Percentiles rank a stretch among this genome's conserved stretches.
These are phyloP conservation scores for Crithidia acanthocephali DNA, from an alignment of 208 protist species.

Conservation along the genomic window DNA sequence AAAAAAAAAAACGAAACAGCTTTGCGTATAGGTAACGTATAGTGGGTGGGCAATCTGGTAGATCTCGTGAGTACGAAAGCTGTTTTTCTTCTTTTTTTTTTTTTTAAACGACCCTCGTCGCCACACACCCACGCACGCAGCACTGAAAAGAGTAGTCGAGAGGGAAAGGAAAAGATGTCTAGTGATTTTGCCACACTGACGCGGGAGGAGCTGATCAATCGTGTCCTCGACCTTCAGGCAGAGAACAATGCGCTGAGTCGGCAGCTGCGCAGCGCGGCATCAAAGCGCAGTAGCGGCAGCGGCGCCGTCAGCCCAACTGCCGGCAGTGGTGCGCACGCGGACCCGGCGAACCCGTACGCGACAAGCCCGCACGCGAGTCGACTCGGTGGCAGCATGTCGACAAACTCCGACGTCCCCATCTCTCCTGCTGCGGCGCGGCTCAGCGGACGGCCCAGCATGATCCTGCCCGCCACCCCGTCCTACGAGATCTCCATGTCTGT, in stretches of 20 bases:
- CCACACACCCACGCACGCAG: background rate
- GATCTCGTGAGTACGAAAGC: too few species aligned
- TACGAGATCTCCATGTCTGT: slow-evolving; percentile 87
- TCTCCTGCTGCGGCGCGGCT: slow-evolving; percentile 39
- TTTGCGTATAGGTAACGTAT: too few species aligned
- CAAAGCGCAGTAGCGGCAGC: slow-evolving; percentile 15
- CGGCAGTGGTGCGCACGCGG: slow-evolving; percentile 18
- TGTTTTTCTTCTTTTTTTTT: too few species aligned
- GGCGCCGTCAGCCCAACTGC: background rate
- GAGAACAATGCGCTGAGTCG: slow-evolving; percentile 61
- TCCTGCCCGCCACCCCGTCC: slow-evolving; percentile 19
- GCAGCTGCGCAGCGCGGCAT: slow-evolving; percentile 47
- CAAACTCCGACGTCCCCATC: slow-evolving; percentile 15
- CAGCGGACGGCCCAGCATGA: slow-evolving; percentile 29
- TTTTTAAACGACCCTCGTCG: background rate
- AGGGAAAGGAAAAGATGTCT: background rate
- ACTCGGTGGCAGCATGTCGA: slow-evolving; percentile 16
- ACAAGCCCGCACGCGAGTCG: slow-evolving; percentile 15
- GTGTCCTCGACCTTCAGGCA: slow-evolving; percentile 63
- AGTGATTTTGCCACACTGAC: slow-evolving; percentile 42
- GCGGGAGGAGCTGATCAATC: slow-evolving; percentile 66
- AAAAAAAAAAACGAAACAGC: too few species aligned
- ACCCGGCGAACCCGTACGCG: slow-evolving; percentile 24
- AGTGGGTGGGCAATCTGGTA: too few species aligned
- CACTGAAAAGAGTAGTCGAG: background rate